These are phyloP conservation scores for Gossypium herbaceum DNA, from an alignment of 345 rosid genomes.

Conservation along the genomic window DNA sequence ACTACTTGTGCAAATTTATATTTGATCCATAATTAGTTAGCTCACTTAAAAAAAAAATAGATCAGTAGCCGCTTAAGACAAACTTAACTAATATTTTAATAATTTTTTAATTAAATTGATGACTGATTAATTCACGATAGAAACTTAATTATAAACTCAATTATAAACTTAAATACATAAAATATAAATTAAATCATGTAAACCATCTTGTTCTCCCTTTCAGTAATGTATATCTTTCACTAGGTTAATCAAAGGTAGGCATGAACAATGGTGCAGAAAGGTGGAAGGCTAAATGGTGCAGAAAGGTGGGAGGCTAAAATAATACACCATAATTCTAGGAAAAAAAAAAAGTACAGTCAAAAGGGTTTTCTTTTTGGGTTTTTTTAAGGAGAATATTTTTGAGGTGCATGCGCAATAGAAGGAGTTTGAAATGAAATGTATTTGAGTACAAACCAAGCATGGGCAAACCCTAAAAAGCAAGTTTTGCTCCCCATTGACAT, in stretches of 20 bases:
- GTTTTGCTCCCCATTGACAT: conserved; percentile 50
- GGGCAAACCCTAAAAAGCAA: conserved; percentile 49
- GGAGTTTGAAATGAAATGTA: conserved; percentile 23
- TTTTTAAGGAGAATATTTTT: conserved; percentile 35
- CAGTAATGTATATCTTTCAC: not conserved
- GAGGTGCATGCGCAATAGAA: conserved; percentile 44
- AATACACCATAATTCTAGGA: conserved; percentile 2
- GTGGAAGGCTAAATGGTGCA: not conserved
- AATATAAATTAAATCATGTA: no score
- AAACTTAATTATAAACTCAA: no score
- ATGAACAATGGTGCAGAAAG: conserved; percentile 22
- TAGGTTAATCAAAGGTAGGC: conserved; percentile 28
- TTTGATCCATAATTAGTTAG: no score
- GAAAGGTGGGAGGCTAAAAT: conserved; percentile 21
- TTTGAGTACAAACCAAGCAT: conserved; percentile 59
- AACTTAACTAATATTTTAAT: no score
- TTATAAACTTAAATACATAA: no score
- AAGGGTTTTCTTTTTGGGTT: conserved; percentile 23
- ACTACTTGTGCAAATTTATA: no score
- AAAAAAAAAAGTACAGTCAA: conserved; percentile 21
- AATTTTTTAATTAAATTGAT: no score
- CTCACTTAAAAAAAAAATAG: no score
- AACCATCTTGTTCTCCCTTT: no score
- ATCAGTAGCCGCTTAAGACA: no score
- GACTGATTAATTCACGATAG: rapidly evolving